Conservation (phyloP, 2,329 filamentous ascomycete genomes). For the Colletotrichum chrysophilum region DNA sequence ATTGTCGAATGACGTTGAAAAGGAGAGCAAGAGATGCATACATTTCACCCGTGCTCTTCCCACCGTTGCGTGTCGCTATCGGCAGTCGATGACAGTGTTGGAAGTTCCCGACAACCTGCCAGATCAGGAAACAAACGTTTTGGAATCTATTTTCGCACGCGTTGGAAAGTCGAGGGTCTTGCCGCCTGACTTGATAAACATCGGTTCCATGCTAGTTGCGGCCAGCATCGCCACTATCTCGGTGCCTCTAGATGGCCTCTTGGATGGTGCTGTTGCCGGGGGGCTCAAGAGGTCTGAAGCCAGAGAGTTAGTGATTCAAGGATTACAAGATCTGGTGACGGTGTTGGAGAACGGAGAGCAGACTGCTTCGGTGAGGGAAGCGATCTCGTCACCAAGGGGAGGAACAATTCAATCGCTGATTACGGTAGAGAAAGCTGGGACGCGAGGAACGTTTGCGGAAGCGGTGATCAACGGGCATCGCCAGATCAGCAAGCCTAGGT, state of each 20-base stretch:
- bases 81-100: background rate
- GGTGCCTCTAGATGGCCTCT: background rate
- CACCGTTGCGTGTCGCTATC: background rate
- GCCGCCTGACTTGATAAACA: background rate
- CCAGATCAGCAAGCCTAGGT: background rate
- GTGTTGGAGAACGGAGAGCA: background rate
- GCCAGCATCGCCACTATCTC: background rate
- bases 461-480: background rate
- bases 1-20: background rate
- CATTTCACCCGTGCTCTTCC: background rate
- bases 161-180: background rate
- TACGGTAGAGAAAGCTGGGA: background rate
- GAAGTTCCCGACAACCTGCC: background rate
- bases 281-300: background rate
- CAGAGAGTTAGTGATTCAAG: background rate
- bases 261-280: background rate
- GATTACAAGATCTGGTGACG: background rate
- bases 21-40: background rate
- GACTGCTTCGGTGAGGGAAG: background rate
- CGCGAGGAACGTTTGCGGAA: background rate
- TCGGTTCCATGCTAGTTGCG: background rate
- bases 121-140: background rate
- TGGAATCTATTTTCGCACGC: background rate
- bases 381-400: background rate
- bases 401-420: background rate